Evolutionary conservation across 139 green algal species (phyloP).

Genomic region (Chlorella sp.): DNA sequence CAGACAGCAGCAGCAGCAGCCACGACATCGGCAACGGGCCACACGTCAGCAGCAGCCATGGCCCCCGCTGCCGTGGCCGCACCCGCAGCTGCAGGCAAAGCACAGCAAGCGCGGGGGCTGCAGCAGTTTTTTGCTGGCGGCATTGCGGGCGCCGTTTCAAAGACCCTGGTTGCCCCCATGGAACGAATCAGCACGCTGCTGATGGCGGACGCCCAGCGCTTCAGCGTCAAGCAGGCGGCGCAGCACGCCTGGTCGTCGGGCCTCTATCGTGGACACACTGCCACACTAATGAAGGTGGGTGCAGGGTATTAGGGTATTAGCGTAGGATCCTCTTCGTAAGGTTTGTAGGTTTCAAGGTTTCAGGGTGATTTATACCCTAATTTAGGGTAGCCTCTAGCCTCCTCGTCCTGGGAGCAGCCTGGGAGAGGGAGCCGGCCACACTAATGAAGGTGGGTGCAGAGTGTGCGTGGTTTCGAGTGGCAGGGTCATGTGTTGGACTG

Average conservation of each 20-base stretch:
- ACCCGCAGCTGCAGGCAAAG: neutral
- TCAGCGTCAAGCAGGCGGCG: neutral
- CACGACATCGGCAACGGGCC: neutral
- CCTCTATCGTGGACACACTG: constrained; percentile 35
- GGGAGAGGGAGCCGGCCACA: no score
- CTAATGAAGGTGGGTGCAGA: no score
- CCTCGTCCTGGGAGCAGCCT: no score
- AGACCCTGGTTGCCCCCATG: constrained; percentile 43
- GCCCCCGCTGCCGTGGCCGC: neutral
- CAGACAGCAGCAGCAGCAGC: neutral
- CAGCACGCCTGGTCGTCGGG: constrained; percentile 9
- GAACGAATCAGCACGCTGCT: constrained; percentile 43
- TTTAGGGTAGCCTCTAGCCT: no score
- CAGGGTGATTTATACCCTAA: no score
- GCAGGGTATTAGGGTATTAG: no score
- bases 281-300: constrained; percentile 31
- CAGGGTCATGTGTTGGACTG: no score
- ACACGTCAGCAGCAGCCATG: neutral
- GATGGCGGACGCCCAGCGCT: constrained; percentile 15
- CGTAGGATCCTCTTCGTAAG: no score
- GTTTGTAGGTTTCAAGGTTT: no score
- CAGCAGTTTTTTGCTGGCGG: constrained; percentile 40
- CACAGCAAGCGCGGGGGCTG: neutral
- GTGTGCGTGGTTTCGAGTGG: no score
- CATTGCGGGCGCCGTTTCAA: constrained; percentile 38